phyloP scores from a whole-genome alignment of 2,329 filamentous ascomycete species.

The Monosporascus sp. region DNA sequence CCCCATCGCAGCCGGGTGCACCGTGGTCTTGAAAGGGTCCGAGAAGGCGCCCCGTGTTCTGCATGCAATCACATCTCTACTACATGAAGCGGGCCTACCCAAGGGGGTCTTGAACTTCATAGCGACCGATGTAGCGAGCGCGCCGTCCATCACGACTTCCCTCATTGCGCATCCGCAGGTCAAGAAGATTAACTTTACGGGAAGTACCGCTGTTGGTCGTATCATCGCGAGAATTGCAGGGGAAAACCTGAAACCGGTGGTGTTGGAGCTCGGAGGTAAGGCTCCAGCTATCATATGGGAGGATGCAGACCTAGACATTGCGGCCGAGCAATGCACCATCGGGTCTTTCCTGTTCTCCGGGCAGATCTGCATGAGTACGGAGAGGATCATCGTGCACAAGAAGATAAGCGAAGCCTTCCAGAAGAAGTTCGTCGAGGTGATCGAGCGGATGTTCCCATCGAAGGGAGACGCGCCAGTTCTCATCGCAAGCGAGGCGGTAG shows the following conservation, averaged over 20 bases:
- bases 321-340: slow-evolving; percentile 52
- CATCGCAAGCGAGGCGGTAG: slow-evolving; percentile 20
- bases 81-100: slow-evolving; percentile 62
- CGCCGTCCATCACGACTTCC: slow-evolving; percentile 53
- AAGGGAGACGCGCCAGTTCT: slow-evolving; percentile 22
- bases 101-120: slow-evolving; percentile 61
- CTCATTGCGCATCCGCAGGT: slow-evolving; percentile 57
- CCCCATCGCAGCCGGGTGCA: slow-evolving; percentile 62
- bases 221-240: slow-evolving; percentile 60
- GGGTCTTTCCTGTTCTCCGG: slow-evolving; percentile 60
- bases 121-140: slow-evolving; percentile 52
- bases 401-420: slow-evolving; percentile 49
- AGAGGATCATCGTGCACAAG: slow-evolving; percentile 60
- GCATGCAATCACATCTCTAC: slow-evolving; percentile 50
- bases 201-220: slow-evolving; percentile 58
- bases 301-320: slow-evolving; percentile 60
- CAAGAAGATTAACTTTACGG: slow-evolving; percentile 68
- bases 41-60: slow-evolving; percentile 55
- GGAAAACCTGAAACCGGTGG: slow-evolving; percentile 60
- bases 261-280: slow-evolving; percentile 69
- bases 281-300: slow-evolving; percentile 61
- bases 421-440: slow-evolving; percentile 22
- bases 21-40: slow-evolving; percentile 58
- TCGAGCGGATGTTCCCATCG: slow-evolving; percentile 21
- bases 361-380: slow-evolving; percentile 67